Evolutionary conservation across 306 rosid species (phyloP), one percentile per base, ranked within the genome.

Genomic region (Dryas octopetala): DNA sequence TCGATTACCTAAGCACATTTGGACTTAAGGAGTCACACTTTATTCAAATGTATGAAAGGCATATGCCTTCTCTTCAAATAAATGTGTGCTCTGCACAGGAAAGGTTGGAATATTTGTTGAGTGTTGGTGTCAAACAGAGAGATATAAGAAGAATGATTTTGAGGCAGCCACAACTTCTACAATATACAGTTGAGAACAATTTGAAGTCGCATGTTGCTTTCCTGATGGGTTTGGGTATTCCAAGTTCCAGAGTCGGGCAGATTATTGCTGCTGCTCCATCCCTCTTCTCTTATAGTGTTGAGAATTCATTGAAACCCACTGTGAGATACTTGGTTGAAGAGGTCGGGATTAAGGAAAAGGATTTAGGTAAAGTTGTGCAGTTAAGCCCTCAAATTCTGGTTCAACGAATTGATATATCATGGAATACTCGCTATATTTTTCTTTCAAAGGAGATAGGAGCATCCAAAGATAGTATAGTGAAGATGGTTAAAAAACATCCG

Each of bases 401-500:
- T 77, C 99, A 96, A 79, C 90, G 93, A 51, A 92, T 96, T 72
- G 98, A 92, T 72, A 70, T 88, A 74, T 83, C 97, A 48, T 92
- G 97, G 97, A 96, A 96, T 77, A 69, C 88, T 55, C 87, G 99
- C 68, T 88, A 76, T 66, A 70, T 89, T 80, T 96, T 96, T 82
- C 97, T 96, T 74, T 79, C 88, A 49, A 80, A 92, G 80, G 99
- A 96, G 84, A 80, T 96, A 80, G 97, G 91, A 74, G 99, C 99
- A 47, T 89, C 99, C 28, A 88, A 89, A 80, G 97, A 92, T 66
- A 90, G 85, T 78, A 69, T 96, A 65, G 98, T 92, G 77, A 96
- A 96, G 87, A 96, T 96, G 99, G 99, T 96, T 47, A 92, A 75
- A 0, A 96, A 90, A 78, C 99, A 96, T 80, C 99, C 99, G 5